phyloP scores from a whole-genome alignment of 2,329 filamentous ascomycete genomes.

The Sporothrix luriei region DNA sequence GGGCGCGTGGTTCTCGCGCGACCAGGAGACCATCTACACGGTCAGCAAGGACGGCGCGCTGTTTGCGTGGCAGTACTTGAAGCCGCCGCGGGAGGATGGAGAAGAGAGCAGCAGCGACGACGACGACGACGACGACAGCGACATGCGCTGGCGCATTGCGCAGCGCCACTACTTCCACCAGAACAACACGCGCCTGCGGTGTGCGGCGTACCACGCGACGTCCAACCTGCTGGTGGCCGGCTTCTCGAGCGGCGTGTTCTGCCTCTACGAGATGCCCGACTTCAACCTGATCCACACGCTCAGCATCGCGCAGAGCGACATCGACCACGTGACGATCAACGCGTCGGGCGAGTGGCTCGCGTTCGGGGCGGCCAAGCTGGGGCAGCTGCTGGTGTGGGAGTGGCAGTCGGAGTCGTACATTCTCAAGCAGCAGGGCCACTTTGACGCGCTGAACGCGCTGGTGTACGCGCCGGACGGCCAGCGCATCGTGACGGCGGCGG shows the following conservation, averaged over 20 bases:
- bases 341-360: constrained; percentile 95
- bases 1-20: constrained; percentile 93
- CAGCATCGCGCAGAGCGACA: constrained; percentile 95
- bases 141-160: constrained; percentile 88
- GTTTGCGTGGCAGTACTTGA: constrained; percentile 87
- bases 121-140: constrained; percentile 60
- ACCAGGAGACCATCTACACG: constrained; percentile 95
- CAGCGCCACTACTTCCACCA: constrained; percentile 94
- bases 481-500: constrained; percentile 87
- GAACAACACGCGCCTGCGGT: constrained; percentile 80
- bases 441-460: constrained; percentile 91
- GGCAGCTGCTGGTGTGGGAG: constrained; percentile 97
- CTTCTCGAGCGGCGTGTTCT: constrained; percentile 92
- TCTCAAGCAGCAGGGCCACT: constrained; percentile 95
- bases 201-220: constrained; percentile 83
- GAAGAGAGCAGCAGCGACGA: constrained; percentile 53
- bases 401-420: constrained; percentile 99
- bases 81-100: constrained; percentile 49
- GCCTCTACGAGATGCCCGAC: constrained; percentile 91
- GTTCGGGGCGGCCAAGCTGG: constrained; percentile 91
- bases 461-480: constrained; percentile 94
- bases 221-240: constrained; percentile 94
- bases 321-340: constrained; percentile 93
- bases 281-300: constrained; percentile 92
- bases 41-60: constrained; percentile 96